Evolutionary conservation across 1,284 basidiomycete genomes (phyloP).

Genomic region (Coniferiporia sulphurascens): DNA sequence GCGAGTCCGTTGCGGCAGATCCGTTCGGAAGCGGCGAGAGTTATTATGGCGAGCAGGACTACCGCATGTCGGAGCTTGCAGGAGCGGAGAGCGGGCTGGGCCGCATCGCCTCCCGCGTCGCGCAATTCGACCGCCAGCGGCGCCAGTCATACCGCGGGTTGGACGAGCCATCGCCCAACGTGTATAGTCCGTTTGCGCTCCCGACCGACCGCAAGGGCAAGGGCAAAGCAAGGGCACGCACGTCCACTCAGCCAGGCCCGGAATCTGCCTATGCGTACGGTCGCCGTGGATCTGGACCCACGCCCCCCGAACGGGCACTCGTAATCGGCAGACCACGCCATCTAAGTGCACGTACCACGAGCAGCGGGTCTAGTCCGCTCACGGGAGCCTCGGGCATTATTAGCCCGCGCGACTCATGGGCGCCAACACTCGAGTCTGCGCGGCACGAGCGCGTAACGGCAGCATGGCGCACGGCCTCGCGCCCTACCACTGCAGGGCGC

Average conservation of each 20-base stretch:
- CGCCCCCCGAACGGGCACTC: background rate
- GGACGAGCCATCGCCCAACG: constrained; percentile 2
- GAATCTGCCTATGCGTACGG: background rate
- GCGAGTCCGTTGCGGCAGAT: background rate
- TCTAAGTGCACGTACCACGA: constrained; percentile 3
- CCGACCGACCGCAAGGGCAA: background rate
- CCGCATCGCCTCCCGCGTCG: constrained; percentile 13
- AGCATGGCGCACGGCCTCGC: background rate
- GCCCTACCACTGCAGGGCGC: background rate
- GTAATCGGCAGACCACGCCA: constrained; percentile 11
- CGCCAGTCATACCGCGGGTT: constrained; percentile 8
- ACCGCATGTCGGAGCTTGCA: constrained; percentile 12
- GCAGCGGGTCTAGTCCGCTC: background rate
- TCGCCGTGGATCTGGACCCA: background rate
- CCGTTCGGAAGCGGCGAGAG: constrained; percentile 7
- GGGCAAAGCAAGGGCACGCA: background rate
- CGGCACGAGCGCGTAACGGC: constrained; percentile 1
- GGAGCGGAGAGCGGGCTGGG: constrained; percentile 13
- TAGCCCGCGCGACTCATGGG: background rate
- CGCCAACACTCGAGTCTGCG: background rate
- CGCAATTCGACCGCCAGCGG: constrained; percentile 14
- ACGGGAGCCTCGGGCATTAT: background rate
- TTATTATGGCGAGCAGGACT: background rate
- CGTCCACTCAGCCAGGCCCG: background rate
- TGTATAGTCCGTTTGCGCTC: background rate